Evolutionary conservation across 345 rosid species (phyloP).

Genomic region (Carallia pectinifolia): DNA sequence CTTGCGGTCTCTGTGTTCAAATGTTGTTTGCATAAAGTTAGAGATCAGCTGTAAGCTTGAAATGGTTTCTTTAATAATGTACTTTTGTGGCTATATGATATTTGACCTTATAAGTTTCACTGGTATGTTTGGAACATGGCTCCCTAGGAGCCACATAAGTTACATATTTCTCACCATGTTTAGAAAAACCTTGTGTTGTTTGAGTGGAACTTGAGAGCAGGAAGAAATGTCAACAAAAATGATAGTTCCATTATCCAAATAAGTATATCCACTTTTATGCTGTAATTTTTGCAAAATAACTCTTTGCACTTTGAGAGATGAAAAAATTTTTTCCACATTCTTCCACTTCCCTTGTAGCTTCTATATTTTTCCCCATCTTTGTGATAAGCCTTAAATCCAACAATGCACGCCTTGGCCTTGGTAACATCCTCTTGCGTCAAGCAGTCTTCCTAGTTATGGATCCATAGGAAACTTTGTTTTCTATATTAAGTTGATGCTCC

Average conservation of each 20-base stretch:
- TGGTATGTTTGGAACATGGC: neutral
- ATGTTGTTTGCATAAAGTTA: neutral
- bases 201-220: neutral
- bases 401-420: too few species aligned
- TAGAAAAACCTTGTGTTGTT: neutral
- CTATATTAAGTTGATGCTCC: neutral
- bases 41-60: neutral
- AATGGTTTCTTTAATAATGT: neutral
- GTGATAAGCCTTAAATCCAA: too few species aligned
- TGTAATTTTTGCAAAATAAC: neutral
- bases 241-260: neutral
- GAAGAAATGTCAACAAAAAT: neutral
- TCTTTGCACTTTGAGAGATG: neutral
- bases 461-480: neutral
- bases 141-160: neutral
- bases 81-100: neutral
- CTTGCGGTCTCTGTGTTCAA: neutral
- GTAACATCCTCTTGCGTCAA: too few species aligned
- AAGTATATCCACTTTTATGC: neutral
- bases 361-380: too few species aligned
- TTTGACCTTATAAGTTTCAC: constrained; percentile 1
- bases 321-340: too few species aligned
- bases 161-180: neutral
- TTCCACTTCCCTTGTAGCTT: too few species aligned
- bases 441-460: neutral